Evolutionary conservation across 345 rosid genomes (phyloP), one percentile per base, ranked within the genome.

Genomic region (Durio zibethinus): DNA sequence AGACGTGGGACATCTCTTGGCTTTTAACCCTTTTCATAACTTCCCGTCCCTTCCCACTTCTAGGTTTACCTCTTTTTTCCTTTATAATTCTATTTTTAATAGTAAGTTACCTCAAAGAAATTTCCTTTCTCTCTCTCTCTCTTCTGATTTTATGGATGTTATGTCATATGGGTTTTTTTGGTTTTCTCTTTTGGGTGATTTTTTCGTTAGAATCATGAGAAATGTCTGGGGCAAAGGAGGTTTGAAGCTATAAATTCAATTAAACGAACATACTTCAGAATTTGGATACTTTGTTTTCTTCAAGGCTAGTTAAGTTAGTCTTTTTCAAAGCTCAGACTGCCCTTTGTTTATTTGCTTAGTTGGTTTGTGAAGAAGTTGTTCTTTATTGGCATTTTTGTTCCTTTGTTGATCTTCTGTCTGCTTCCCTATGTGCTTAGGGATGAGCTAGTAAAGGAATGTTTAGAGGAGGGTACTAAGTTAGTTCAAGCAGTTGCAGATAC

Each of bases 1-100:
- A 2, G 94, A 94, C 90, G 84, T 91, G 40, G 97, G 97, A 21
- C 85, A 92, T 85, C 94, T 94, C 56, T 59, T 89, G 78, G 93
- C 88, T 77, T 91, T 82, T 78, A 87, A 92, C 79, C 79, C 90
- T 14, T 83, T 72, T 75, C 88, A 89, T 78, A 79, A 60, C 33
- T 87, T 89, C 10, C 43, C 67, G 33, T 62, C 67, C 42, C 42
- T 62, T 38, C 67, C 67, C 42, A 8, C 67, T 62, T 31, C 67
- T 5, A 62, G 67, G 67, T 62, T 62, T 31, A 33, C 11, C 38
- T 62, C 4, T 62, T 25, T 57, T 57, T 18, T 18, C 54, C 1
- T n/a, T 56, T 10, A 21, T 56, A 56, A 56, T 21, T 64, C 4
- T 36, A 16, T 8, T 43, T 43, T 63, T 7, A 23, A 20, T 23